Percentiles rank a stretch among this genome's conserved stretches.
These are phyloP conservation scores for Hypericum androsaemum DNA, from an alignment of 345 rosid genomes.

Conservation along the genomic window DNA sequence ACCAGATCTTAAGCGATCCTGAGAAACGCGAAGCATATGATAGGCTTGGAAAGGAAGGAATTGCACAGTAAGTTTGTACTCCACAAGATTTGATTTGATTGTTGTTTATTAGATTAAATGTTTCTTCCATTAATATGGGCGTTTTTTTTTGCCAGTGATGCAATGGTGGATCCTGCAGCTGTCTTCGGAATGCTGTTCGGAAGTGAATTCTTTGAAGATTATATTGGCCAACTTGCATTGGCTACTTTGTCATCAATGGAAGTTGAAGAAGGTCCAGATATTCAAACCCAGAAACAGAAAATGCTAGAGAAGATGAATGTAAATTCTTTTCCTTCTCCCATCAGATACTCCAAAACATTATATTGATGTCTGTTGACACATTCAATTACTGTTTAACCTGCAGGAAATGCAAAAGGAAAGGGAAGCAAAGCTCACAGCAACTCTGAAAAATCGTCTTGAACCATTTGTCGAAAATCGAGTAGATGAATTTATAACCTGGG, in stretches of 20 bases:
- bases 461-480: constrained; percentile 59
- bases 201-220: constrained; percentile 84
- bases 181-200: constrained; percentile 94
- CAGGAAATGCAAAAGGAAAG: constrained; percentile 75
- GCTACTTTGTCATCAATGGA: constrained; percentile 51
- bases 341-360: background rate
- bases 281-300: constrained; percentile 36
- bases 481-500: constrained; percentile 64
- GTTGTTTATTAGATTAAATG: background rate
- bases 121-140: background rate
- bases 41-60: constrained; percentile 73
- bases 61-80: constrained; percentile 51
- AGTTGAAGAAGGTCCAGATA: constrained; percentile 42
- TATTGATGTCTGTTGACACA: too few relatives aligned
- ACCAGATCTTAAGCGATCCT: constrained; percentile 85
- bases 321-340: background rate
- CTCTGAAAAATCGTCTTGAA: constrained; percentile 54
- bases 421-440: constrained; percentile 48
- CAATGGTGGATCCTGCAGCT: constrained; percentile 82
- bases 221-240: constrained; percentile 78
- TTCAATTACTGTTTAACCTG: constrained; percentile 1
- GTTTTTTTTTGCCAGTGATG: constrained; percentile 37
- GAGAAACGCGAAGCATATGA: constrained; percentile 79
- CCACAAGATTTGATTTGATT: background rate
- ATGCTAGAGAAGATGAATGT: constrained; percentile 70